Conservation (phyloP, 257 asterid genomes). For the Fraxinus pennsylvanica region DNA sequence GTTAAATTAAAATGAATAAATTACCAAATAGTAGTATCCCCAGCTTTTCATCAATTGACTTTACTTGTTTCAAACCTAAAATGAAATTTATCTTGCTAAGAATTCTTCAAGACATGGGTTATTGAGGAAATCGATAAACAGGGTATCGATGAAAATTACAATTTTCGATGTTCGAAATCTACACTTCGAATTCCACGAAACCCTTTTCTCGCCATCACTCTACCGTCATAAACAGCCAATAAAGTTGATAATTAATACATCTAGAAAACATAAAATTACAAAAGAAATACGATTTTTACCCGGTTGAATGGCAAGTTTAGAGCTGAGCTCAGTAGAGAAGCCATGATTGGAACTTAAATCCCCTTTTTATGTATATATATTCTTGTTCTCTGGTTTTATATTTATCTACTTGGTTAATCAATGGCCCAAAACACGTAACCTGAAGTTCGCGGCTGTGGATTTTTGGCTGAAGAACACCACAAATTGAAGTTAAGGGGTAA, state of each 20-base stretch:
- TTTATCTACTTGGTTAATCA: not conserved
- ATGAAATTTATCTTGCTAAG: not conserved
- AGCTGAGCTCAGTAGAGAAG: slow-evolving; percentile 59
- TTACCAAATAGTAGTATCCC: not conserved
- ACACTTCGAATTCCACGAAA: not conserved
- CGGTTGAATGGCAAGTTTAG: slow-evolving; percentile 45
- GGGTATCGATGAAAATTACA: not conserved
- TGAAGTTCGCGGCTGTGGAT: slow-evolving; percentile 29
- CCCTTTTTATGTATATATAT: not conserved
- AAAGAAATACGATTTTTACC: slow-evolving; percentile 30
- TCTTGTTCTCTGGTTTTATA: not conserved
- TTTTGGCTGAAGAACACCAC: slow-evolving; percentile 35
- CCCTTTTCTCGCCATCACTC: not conserved
- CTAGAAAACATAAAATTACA: slow-evolving; percentile 12
- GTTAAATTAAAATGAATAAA: not conserved
- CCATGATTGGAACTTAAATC: slow-evolving; percentile 43
- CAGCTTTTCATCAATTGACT: not conserved
- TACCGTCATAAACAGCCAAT: not conserved
- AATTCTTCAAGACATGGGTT: not conserved
- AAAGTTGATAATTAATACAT: not conserved
- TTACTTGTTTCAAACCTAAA: not conserved
- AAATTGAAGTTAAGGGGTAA: slow-evolving; percentile 11
- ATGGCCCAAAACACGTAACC: slow-evolving; percentile 18
- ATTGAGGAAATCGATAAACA: too few relatives aligned
- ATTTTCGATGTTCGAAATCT: not conserved